A percentile compares a stretch with the other conserved stretches of the same genome.
These are phyloP conservation scores for Parastagonospora avenae DNA, from an alignment of 2,329 filamentous ascomycete genomes.

Conservation along the genomic window DNA sequence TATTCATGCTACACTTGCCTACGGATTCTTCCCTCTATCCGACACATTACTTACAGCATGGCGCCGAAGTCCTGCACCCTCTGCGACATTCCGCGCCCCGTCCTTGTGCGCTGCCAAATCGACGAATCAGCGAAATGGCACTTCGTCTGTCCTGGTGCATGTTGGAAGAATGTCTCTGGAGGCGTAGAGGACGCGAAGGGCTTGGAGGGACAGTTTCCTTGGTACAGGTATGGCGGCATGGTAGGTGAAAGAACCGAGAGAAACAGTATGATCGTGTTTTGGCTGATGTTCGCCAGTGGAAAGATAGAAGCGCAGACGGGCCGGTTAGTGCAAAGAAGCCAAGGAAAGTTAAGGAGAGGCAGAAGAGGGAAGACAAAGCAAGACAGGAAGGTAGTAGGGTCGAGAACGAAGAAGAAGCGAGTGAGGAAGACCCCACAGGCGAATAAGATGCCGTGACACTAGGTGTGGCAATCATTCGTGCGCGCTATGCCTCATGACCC, in stretches of 20 bases:
- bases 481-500: too few relatives aligned
- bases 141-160: constrained; percentile 51
- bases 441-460: too few relatives aligned
- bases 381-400: neutral
- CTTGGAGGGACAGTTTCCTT: constrained; percentile 17
- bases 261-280: neutral
- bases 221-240: constrained; percentile 40
- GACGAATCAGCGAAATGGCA: constrained; percentile 49
- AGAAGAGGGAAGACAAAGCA: constrained; percentile 20
- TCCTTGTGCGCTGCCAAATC: constrained; percentile 53
- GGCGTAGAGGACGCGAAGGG: constrained; percentile 48
- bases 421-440: neutral
- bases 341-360: constrained; percentile 45
- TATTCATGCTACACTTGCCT: neutral
- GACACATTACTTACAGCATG: constrained; percentile 10
- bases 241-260: constrained; percentile 16
- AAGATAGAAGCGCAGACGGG: constrained; percentile 48
- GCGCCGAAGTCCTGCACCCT: constrained; percentile 49
- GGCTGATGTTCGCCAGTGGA: constrained; percentile 40
- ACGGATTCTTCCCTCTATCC: neutral
- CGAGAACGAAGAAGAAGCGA: neutral
- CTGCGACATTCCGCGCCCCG: constrained; percentile 43
- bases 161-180: constrained; percentile 52
- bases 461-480: too few relatives aligned
- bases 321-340: constrained; percentile 51